A percentile compares a stretch with the other conserved stretches of the same genome.
These are phyloP conservation scores for Backusella parvicylindrica DNA, from an alignment of 192 early-diverging fungal genomes.

Conservation along the genomic window DNA sequence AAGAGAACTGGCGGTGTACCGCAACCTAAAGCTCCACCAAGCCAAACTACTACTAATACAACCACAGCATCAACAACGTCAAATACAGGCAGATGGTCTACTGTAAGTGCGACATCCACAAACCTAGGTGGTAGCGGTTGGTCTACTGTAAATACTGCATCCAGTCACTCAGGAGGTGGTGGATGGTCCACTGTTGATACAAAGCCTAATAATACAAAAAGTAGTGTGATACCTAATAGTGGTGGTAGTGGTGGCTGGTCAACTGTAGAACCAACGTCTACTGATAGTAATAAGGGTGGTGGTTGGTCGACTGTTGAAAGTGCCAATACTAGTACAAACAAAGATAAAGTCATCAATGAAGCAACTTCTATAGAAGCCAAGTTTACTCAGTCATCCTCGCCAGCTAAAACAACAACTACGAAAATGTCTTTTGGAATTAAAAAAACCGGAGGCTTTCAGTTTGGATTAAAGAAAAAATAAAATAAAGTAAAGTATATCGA, in stretches of 20 bases:
- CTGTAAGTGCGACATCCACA: background rate
- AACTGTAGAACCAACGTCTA: background rate
- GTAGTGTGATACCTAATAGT: background rate
- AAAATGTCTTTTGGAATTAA: constrained; percentile 28
- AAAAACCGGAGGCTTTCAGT: constrained; percentile 12
- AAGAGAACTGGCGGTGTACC: constrained; percentile 31
- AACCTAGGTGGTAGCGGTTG: background rate
- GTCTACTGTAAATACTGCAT: background rate
- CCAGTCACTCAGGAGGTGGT: too few relatives aligned
- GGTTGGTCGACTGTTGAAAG: background rate
- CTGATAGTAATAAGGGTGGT: background rate
- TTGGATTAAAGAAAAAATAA: constrained; percentile 26
- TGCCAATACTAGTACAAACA: background rate
- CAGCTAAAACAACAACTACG: background rate
- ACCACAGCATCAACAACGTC: background rate
- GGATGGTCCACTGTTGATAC: background rate
- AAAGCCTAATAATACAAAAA: too few relatives aligned
- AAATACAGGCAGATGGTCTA: constrained; percentile 3
- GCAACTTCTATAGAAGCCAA: background rate
- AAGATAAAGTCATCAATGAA: background rate
- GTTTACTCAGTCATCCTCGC: background rate
- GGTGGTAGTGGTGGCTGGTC: background rate
- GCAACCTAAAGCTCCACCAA: background rate
- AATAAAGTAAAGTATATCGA: too few relatives aligned
- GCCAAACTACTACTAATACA: background rate